These are phyloP conservation scores for Metschnikowia anglica DNA, from an alignment of 805 yeast species.

Conservation along the genomic window DNA sequence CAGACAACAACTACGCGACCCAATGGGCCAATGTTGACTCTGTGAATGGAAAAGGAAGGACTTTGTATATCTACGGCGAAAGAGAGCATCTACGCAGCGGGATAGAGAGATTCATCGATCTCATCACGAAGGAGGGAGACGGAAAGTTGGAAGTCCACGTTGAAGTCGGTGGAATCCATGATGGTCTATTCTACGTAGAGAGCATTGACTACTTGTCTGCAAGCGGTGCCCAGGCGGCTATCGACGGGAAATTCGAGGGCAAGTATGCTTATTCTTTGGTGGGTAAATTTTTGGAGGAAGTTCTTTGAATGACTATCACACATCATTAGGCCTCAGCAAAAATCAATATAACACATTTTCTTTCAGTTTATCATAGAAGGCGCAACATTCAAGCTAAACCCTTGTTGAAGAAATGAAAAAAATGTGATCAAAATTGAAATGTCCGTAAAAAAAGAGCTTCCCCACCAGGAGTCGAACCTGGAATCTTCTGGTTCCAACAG, in stretches of 20 bases:
- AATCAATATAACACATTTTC: too few species aligned
- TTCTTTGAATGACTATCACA: background rate
- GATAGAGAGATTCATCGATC: slow-evolving; percentile 26
- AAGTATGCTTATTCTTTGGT: slow-evolving; percentile 21
- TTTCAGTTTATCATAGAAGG: background rate
- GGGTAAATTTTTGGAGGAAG: slow-evolving; percentile 20
- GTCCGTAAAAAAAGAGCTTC: slow-evolving; percentile 40
- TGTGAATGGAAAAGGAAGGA: slow-evolving; percentile 22
- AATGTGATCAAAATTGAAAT: background rate
- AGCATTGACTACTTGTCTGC: slow-evolving; percentile 30
- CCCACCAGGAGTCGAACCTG: slow-evolving; percentile 57
- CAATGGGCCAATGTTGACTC: slow-evolving; percentile 31
- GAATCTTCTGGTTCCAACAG: too few species aligned
- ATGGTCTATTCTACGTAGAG: slow-evolving; percentile 35
- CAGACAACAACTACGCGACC: slow-evolving; percentile 23
- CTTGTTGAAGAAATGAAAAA: too few species aligned
- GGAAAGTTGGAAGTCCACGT: slow-evolving; percentile 22
- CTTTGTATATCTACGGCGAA: slow-evolving; percentile 32
- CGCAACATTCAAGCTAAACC: background rate
- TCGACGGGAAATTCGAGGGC: slow-evolving; percentile 26
- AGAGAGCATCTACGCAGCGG: slow-evolving; percentile 34
- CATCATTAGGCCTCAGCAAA: too few species aligned
- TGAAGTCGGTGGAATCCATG: slow-evolving; percentile 39
- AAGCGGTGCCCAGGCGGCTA: slow-evolving; percentile 23
- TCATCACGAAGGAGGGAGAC: slow-evolving; percentile 19